Percentiles rank a stretch among this genome's conserved stretches.
phyloP scores from a whole-genome alignment of 2,329 filamentous ascomycete species.

The Beauveria medogensis region DNA sequence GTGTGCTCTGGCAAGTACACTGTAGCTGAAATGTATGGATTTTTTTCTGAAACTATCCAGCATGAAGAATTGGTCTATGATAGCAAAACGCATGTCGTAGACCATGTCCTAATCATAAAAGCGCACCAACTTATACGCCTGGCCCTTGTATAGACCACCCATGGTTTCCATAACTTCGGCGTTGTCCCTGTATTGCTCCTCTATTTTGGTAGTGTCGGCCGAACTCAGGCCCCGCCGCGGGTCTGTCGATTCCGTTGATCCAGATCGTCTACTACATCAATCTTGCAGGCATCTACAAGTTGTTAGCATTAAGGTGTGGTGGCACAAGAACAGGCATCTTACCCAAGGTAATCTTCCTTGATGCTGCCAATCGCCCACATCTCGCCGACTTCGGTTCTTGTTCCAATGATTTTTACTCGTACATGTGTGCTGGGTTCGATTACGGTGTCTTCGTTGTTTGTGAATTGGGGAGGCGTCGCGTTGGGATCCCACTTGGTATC shows the following conservation, averaged over 20 bases:
- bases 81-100: not conserved
- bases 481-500: conserved; percentile 94
- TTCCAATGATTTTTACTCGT: conserved; percentile 88
- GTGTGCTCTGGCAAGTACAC: not conserved
- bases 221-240: not conserved
- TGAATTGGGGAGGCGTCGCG: conserved; percentile 92
- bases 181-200: not conserved
- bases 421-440: conserved; percentile 93
- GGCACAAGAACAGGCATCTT: conserved; percentile 14
- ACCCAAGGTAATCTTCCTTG: conserved; percentile 73
- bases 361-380: conserved; percentile 98
- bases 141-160: not conserved
- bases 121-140: not conserved
- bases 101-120: not conserved
- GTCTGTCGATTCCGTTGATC: not conserved
- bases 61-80: not conserved
- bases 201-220: not conserved
- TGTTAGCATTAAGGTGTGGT: conserved; percentile 12
- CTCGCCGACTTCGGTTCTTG: conserved; percentile 83
- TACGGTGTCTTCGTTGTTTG: conserved; percentile 86
- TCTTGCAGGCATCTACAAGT: conserved; percentile 16
- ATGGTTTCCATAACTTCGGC: not conserved
- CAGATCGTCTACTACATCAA: not conserved
- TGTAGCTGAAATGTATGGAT: not conserved
- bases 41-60: conserved; percentile 1